Base-by-base conservation (phyloP, 2,329 filamentous ascomycete genomes). In the Neobulgaria alba region DNA sequence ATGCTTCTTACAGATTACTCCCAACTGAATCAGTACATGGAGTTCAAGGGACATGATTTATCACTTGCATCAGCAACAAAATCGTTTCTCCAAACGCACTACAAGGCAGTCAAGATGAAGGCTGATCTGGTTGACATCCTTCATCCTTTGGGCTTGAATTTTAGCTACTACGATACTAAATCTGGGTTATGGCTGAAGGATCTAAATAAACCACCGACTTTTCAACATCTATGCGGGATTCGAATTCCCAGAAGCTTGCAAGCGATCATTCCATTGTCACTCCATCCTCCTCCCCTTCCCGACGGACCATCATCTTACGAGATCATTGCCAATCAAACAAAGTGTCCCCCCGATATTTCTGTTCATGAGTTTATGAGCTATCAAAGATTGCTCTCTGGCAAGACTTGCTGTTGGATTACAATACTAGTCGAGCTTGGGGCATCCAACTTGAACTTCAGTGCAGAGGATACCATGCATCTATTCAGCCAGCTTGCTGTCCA, bases 391-490 rank as follows among this genome's bases (percentile, higher is more conserved):
- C 56, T 68, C 2, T 54, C 60, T 3, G 69, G 68, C 0, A 63
- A 57, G 5, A 43, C 57, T 35, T 51, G 63, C 1, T 62, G 71
- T 8, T 74, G 73, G 70, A 51, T 63, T 3, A 61, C 63, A 4
- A 63, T 77, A 0, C 51, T 74, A 0, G 47, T 63, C 1, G 71
- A 77, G 48, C 49, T 77, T 4, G 69, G 64, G 0, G 65, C 67
- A 3, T 66, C 69, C 0, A 72, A 70, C 43, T 41, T 85, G 10
- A 81, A 82, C 47, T 74, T 83, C 48, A 75, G 71, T 20, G 67
- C 66, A 1, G 65, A 72, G 29, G 64, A 69, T 1, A 73, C 73
- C 0, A 65, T 65, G 33, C 45, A 61, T 0, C 48, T 82, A 0
- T 54, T 84, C 3, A 60, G 62, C 2, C 70, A 74, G 10, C 59